Base-by-base conservation (phyloP, 768 basidiomycete species). In the Auricularia sp. region DNA sequence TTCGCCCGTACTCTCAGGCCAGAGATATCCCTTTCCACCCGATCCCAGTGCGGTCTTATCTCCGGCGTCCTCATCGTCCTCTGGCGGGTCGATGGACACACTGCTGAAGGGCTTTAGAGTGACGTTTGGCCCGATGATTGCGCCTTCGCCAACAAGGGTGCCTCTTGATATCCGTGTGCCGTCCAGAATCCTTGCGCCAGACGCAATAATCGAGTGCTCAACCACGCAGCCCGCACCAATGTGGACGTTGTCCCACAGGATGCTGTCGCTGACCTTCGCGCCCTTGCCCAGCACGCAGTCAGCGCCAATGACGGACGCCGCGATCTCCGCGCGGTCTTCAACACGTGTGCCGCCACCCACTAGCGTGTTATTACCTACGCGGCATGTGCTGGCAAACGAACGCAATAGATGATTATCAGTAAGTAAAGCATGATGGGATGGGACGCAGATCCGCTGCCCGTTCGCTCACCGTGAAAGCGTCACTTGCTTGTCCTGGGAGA, bases 291-390 rank as follows among this genome's bases (percentile, higher is more conserved):
- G 85, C 61, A 76, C 77, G 70, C 90, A 92, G 65, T 84, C 79
- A 47, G 80, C 79, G 10, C 94, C 94, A 64, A 98, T 83, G 51
- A 93, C 90, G 4, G 92, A 93, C 2, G 85, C 78, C 6, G 74
- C 74, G 64, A 98, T 79, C 64, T 83, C 78, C 2, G 84, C 86
- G 68, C 86, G 81, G 62, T 90, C 88, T 56, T 77, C 77, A 39
- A 97, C 80, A 43, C 80, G 81, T 23, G 87, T 84, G 14, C 81
- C 81, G 8, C 91, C 82, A n/a, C 94, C 97, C 65, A 99, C 87
- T 64, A 98, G 83, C 29, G 87, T 85, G 74, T 91, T 86, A 68
- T 85, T 82, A 29, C 91, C 89, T 58, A 95, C 81, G 71, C 85
- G 88, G 72, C 88, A 90, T 11, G 91, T 92, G 67, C 92, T 92